Evolutionary conservation across 2,329 filamentous ascomycete genomes (phyloP), one percentile per base, ranked within the genome.

Genomic region (Coleophoma eucalyptorum): DNA sequence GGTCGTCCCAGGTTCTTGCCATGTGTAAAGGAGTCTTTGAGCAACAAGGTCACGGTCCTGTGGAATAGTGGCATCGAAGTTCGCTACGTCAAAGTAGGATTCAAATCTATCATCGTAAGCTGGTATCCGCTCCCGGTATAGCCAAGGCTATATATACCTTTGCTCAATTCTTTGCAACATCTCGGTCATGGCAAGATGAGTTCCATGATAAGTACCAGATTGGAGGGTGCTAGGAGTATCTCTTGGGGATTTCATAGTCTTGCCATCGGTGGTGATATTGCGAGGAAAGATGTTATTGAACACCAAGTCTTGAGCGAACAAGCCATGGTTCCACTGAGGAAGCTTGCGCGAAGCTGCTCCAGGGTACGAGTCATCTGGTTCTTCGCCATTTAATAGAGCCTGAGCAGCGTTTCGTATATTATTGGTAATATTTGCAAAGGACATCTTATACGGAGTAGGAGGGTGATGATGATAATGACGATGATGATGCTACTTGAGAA

Each of bases 1-100:
- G 12, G 49, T 50, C 1, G 26, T 40, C 12, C 40, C 43, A 2
- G 53, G 49, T 31, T 51, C 40, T 16, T 41, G 38, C 48, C 50
- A 51, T 45, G 19, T 26, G n/a, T 26, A 44, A n/a, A 44, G 20
- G 15, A n/a, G 11, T 26, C 20, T 13, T n/a, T 44, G 20, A 13
- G 20, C 42, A 26, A 15, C 10, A 15, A 44, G 12, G 6, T n/a
- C 15, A 4, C 21, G 20, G 6, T 11, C 18, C 15, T 21, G 13
- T 32, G 42, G 42, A 12, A 44, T 2, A 10, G 19, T 31, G 11
- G 42, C 12, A 12, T 44, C 42, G 3, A 44, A 16, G 42, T 44
- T 44, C 4, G 20, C 13, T 6, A 31, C 31, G 13, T 44, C 42
- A n/a, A 44, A 26, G n/a, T 31, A 44, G 20, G 42, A 44, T 6